Evolutionary conservation across 768 basidiomycete species (phyloP).

Genomic region (Daedalea quercina): DNA sequence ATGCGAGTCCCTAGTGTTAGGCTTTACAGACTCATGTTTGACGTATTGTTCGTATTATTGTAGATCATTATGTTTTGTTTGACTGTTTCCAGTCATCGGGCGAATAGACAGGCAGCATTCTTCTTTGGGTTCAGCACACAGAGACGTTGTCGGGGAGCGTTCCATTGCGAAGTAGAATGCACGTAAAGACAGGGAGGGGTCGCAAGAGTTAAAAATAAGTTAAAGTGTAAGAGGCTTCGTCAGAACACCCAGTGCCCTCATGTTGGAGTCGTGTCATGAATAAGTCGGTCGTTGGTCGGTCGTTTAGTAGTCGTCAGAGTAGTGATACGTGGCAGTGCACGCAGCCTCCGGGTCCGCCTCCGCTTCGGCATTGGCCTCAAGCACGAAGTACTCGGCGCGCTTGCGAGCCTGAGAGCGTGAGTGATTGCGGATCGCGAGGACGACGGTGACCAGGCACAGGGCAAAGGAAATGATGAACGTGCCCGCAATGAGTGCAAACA

Average conservation of each 20-base stretch:
- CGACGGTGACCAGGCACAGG: constrained; percentile 5
- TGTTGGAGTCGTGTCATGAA: neutral
- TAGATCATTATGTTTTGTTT: too few relatives aligned
- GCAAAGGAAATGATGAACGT: constrained; percentile 1
- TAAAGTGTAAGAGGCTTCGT: neutral
- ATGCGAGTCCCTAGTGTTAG: too few relatives aligned
- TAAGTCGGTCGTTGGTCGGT: neutral
- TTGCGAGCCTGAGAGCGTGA: constrained; percentile 2
- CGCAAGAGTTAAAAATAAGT: neutral
- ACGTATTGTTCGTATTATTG: too few relatives aligned
- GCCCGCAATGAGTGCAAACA: constrained; percentile 14
- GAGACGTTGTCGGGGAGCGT: neutral
- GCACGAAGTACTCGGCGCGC: constrained; percentile 7
- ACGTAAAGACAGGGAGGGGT: neutral
- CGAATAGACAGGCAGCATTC: too few relatives aligned
- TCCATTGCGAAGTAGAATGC: neutral
- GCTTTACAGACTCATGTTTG: too few relatives aligned
- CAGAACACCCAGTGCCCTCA: constrained; percentile 2
- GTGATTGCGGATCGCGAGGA: constrained; percentile 7
- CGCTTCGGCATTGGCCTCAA: constrained; percentile 4
- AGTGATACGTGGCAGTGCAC: neutral
- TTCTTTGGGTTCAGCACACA: too few relatives aligned
- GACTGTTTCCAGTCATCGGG: too few relatives aligned
- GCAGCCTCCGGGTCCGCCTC: constrained; percentile 1
- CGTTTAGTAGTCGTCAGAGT: constrained; percentile 2